phyloP scores from a whole-genome alignment of 2,329 filamentous ascomycete species.

The Cladosporium sphaerospermum region DNA sequence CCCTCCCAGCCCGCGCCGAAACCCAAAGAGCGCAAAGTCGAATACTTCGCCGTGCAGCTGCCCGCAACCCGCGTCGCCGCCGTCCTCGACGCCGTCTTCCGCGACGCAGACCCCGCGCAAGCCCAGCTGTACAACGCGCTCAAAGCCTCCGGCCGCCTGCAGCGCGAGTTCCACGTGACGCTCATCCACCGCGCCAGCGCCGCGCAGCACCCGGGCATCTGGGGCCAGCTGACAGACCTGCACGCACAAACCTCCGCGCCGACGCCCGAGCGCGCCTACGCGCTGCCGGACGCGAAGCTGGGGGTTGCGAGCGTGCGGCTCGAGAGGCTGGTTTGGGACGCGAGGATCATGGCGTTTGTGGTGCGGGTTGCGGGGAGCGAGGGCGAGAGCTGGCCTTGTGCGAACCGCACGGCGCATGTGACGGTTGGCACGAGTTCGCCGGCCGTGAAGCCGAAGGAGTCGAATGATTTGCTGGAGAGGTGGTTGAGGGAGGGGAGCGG shows the following conservation, averaged over 20 bases:
- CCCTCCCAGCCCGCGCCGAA: constrained; percentile 23
- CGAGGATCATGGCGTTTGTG: constrained; percentile 84
- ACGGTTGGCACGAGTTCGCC: constrained; percentile 76
- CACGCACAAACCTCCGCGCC: constrained; percentile 38
- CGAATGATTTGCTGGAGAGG: constrained; percentile 70
- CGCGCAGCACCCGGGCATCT: constrained; percentile 59
- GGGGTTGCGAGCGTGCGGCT: constrained; percentile 59
- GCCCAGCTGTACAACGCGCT: constrained; percentile 71
- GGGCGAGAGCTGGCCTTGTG: constrained; percentile 50
- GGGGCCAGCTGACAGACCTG: constrained; percentile 64
- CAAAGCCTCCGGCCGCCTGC: constrained; percentile 65
- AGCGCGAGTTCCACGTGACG: constrained; percentile 87
- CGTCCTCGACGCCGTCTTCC: constrained; percentile 66
- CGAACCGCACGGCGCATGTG: constrained; percentile 76
- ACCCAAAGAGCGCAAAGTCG: constrained; percentile 49
- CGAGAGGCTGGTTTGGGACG: constrained; percentile 71
- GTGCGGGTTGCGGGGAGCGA: constrained; percentile 57
- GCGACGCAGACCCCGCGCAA: constrained; percentile 45
- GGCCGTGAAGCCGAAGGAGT: constrained; percentile 84
- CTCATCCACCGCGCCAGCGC: constrained; percentile 72
- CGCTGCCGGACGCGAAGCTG: constrained; percentile 45
- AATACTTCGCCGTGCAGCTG: constrained; percentile 60
- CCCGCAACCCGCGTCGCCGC: constrained; percentile 45
- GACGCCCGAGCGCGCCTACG: constrained; percentile 32
- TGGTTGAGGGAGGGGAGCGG: constrained; percentile 63